Evolutionary conservation across 2,329 filamentous ascomycete genomes (phyloP), one percentile per base, ranked within the genome.

Genomic region (Claviceps sp.): DNA sequence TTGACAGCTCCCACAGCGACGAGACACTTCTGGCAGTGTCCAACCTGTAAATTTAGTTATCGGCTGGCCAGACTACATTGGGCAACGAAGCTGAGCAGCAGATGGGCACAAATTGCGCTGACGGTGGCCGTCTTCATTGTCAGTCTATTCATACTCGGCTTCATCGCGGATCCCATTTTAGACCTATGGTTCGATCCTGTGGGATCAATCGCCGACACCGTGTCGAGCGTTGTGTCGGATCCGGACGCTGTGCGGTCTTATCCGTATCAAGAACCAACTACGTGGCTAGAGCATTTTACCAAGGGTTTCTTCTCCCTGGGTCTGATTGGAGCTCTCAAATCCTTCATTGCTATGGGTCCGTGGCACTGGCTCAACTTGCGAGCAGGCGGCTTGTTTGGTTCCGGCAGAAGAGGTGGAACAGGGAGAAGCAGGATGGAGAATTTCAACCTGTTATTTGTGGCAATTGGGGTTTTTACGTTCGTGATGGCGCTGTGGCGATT

Each of bases 301-400:
- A 96, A 96, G 67, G 93, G 93, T 0, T 75, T 96, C 58, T 84
- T 91, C n/a, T 91, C 88, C 5, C 76, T 97, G 48, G 93, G 93
- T 7, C 71, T 97, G 6, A 71, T 97, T 17, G 90, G 91, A 0
- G 86, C 95, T 55, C 65, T 89, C 52, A 95, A 95, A 68, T 84
- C 85, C 30, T 73, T 94, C 50, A 69, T 94, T 48, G 78, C 82
- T 16, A 73, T 89, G 63, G 84, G 80, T 17, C 81, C 91, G 2
- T 89, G 83, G 71, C 78, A 88, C 51, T 89, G 84, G 78, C 85
- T 82, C 73, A 85, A 87, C 62, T 62, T 94, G 47, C 78, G 89
- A 24, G 73, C 74, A 42, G 78, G 77, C 43, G 80, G 80, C 14
- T 61, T 79, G 17, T 65, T 79, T 59, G 73, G 73, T 55, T 71